Conservation (phyloP, 176 grass and related monocot species). For the Phragmites australis region DNA sequence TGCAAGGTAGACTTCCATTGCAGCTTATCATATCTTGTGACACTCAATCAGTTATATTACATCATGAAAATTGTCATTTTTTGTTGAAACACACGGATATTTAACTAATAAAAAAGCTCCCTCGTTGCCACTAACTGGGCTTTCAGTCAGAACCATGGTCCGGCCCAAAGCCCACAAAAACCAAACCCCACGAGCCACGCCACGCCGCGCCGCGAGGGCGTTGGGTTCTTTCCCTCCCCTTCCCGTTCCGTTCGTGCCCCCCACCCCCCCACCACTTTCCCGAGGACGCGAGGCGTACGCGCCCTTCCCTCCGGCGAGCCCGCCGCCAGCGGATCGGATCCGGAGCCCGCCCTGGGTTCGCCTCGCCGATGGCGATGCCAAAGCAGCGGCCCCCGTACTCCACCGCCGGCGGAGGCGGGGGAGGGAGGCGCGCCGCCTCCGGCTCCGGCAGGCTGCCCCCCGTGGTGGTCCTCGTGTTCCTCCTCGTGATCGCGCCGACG, state of each 20-base stretch:
- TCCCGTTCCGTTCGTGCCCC: neutral
- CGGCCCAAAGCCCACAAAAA: too few relatives aligned
- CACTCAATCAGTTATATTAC: too few relatives aligned
- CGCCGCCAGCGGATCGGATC: slow-evolving; percentile 22
- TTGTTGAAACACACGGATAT: too few relatives aligned
- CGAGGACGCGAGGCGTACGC: neutral
- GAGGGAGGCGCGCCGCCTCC: slow-evolving; percentile 50
- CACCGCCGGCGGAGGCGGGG: slow-evolving; percentile 16
- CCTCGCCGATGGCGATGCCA: slow-evolving; percentile 45
- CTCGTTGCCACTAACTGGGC: neutral
- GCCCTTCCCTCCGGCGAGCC: slow-evolving; percentile 14
- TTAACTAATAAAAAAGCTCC: too few relatives aligned
- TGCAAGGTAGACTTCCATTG: too few relatives aligned
- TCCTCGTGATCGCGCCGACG: slow-evolving; percentile 65
- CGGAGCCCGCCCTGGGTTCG: neutral
- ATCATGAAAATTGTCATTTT: too few relatives aligned
- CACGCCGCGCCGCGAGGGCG: too few relatives aligned
- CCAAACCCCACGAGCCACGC: neutral
- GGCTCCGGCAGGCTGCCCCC: slow-evolving; percentile 40
- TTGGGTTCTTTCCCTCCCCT: neutral
- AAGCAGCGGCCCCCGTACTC: slow-evolving; percentile 64
- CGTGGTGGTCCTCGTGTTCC: slow-evolving; percentile 63
- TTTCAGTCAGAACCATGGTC: neutral
- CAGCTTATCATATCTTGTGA: too few relatives aligned
- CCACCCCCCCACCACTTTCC: neutral